Evolutionary conservation across 2,329 filamentous ascomycete species (phyloP).

Genomic region (Botrytis fabae): DNA sequence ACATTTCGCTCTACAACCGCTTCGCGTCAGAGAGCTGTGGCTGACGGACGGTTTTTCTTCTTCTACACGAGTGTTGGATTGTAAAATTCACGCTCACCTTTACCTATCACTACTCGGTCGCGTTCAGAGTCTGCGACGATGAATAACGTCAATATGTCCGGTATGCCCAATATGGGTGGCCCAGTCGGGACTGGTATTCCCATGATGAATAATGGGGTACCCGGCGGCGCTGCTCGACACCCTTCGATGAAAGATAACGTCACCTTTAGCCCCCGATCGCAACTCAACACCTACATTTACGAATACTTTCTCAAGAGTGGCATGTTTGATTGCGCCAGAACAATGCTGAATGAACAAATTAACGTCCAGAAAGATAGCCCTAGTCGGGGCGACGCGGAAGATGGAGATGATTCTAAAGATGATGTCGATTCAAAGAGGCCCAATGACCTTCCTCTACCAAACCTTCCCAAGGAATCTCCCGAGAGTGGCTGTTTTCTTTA

Average conservation of each 20-base stretch:
- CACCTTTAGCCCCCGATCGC: conserved; percentile 44
- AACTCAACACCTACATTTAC: conserved; percentile 86
- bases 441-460: conserved; percentile 75
- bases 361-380: conserved; percentile 68
- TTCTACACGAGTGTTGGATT: conserved; percentile 26
- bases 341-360: conserved; percentile 67
- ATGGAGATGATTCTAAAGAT: conserved; percentile 77
- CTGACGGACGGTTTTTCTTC: conserved; percentile 31
- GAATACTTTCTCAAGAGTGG: conserved; percentile 86
- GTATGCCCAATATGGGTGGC: conserved; percentile 66
- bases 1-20: conserved; percentile 32
- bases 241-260: conserved; percentile 42
- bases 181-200: conserved; percentile 62
- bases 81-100: conserved; percentile 26
- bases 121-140: conserved; percentile 36
- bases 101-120: conserved; percentile 30
- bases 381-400: conserved; percentile 67
- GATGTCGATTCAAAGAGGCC: conserved; percentile 72
- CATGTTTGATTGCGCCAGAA: conserved; percentile 80
- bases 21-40: conserved; percentile 38
- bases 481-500: conserved; percentile 79
- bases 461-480: conserved; percentile 61
- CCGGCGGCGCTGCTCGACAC: conserved; percentile 35
- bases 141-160: conserved; percentile 54
- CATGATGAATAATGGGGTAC: conserved; percentile 58